Evolutionary conservation across 2,329 filamentous ascomycete species (phyloP), one percentile per base, ranked within the genome.

Genomic region (Cladosporium sp.): DNA sequence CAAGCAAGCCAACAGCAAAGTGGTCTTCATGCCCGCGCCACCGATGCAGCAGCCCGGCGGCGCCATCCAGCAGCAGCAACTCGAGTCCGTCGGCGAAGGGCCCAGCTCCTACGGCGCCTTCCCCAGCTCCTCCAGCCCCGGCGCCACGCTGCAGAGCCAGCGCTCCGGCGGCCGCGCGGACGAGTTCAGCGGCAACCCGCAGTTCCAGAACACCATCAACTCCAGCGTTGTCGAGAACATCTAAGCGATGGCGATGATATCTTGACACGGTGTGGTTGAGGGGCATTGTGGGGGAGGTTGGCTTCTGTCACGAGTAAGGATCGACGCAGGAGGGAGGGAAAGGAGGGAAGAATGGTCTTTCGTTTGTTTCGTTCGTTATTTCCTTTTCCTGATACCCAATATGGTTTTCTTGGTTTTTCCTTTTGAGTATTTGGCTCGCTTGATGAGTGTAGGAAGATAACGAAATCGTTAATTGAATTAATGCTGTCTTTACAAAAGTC

Each of bases 1-100:
- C 62, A 97, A 96, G 80, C 82, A 83, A 0, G 89, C 90, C 42
- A 95, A 90, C 72, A 81, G 78, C 71, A 95, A 95, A 74, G 86
- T 93, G 63, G 91, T 92, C 61, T 92, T 93, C 78, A 67, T 93
- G 59, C 87, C 86, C 1, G 70, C 76, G 11, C 49, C 54, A 20
- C 18, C 42, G 11, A 29, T 34, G 27, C 27, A 45, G 18, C 49
- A 56, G 41, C 44, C 47, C 13, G 36, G 64, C 75, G 76, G 57
- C 67, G 71, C 50, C 72, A 79, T 47, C 22, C 22, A 27, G 53
- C 65, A 83, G 47, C 70, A 73, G 2, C 63, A 72, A 34, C 76
- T 76, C 15, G 73, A 79, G 22, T 68, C 68, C 4, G 70, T 74
- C 40, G 80, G 78, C 50, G 80, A 83, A 60, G 82, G 80, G 0